Evolutionary conservation across 1,139 yeast species (phyloP).

Genomic region (Zygosaccharomyces pseudobailii): DNA sequence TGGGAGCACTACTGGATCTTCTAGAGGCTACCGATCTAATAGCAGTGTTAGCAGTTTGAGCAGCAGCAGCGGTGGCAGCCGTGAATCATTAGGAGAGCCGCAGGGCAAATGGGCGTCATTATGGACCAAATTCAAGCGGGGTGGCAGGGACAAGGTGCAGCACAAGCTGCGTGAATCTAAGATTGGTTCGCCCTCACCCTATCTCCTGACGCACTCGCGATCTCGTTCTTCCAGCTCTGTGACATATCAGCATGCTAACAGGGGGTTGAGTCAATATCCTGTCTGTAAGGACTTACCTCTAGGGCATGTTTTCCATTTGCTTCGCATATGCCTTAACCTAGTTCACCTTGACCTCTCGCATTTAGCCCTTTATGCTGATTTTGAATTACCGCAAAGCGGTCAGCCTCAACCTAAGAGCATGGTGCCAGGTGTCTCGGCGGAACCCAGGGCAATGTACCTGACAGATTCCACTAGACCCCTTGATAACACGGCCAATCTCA

Average conservation of each 20-base stretch:
- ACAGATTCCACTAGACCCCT: conserved; percentile 30
- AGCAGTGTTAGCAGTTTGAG: conserved; percentile 1
- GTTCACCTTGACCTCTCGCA: conserved; percentile 48
- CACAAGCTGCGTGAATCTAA: neutral
- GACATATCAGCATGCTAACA: conserved; percentile 53
- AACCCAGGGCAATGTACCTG: conserved; percentile 23
- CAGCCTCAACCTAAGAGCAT: conserved; percentile 12
- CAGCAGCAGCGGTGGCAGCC: neutral
- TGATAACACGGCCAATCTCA: conserved; percentile 17
- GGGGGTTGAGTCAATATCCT: conserved; percentile 52
- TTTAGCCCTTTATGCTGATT: conserved; percentile 55
- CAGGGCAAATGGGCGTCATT: conserved; percentile 1
- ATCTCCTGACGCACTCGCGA: neutral
- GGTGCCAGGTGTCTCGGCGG: conserved; percentile 17
- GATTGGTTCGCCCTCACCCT: neutral
- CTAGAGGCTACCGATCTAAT: conserved; percentile 1
- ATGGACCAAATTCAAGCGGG: conserved; percentile 1
- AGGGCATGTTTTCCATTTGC: conserved; percentile 58
- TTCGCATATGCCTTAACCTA: conserved; percentile 56
- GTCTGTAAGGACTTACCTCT: conserved; percentile 62
- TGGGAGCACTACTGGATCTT: neutral
- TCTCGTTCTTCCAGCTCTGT: neutral
- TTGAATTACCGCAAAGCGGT: conserved; percentile 34
- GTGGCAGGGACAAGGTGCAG: neutral
- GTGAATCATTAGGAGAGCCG: neutral